Evolutionary conservation across 108 stramenopile genomes (phyloP), one percentile per base, ranked within the genome.

Genomic region (Cylindrotheca closterium): DNA sequence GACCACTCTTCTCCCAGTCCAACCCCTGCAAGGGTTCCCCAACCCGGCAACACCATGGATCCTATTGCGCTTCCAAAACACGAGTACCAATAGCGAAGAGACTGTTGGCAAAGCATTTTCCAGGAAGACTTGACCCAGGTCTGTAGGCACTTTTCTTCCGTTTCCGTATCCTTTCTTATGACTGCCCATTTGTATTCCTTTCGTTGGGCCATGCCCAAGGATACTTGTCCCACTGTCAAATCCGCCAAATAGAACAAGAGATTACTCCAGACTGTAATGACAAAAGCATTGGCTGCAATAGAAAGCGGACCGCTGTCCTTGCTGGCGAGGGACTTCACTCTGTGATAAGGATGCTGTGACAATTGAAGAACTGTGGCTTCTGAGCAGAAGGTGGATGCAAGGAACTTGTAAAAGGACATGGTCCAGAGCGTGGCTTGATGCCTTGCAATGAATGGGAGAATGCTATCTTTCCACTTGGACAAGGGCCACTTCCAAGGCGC

Each of bases 281-380:
- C 30, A 27, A 67, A 27, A 22, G 48, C 54, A 22, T 67, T 52
- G 1, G 30, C 37, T 31, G 42, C 65, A 29, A 51, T 45, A 26
- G 27, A 4, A n/a, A 67, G 1, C 0, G 55, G 65, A 56, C 47
- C 55, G 32, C 25, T 22, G 30, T 55, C 54, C 19, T 37, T 10
- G 0, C 21, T 21, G 15, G 65, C 37, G 21, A 67, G 37, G 3
- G 55, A 17, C 15, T 28, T n/a, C 2, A 55, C 65, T 47, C 65
- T n/a, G 3, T 47, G 65, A 30, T 47, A 47, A 28, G 65, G 65
- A 24, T 67, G 65, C 29, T 67, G 65, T n/a, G 32, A 56, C 3
- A 67, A 3, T 4, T 37, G 37, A 1, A 56, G 47, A 12, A 67
- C 17, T 3, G 45, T 48, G 23, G 55, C 55, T 25, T 57, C 30